Evolutionary conservation across 192 early-diverging fungal genomes (phyloP).

Genomic region (Coemansia sp.): DNA sequence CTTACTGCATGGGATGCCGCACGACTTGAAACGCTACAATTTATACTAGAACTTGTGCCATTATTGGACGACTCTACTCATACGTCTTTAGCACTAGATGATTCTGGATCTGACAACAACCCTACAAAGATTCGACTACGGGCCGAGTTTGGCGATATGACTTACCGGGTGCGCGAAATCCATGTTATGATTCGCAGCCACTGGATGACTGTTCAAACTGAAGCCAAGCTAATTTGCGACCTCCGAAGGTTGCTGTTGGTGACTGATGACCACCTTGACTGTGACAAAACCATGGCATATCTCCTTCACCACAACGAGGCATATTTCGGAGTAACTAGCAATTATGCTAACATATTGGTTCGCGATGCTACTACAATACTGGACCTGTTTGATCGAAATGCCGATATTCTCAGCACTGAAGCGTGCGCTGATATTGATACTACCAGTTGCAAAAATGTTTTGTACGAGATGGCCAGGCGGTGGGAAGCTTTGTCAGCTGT

Average conservation of each 20-base stretch:
- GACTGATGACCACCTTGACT: not conserved
- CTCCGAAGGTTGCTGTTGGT: slow-evolving; percentile 4
- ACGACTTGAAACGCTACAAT: slow-evolving; percentile 28
- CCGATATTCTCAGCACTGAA: not conserved
- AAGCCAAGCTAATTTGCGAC: slow-evolving; percentile 8
- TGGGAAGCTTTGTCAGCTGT: slow-evolving; percentile 15
- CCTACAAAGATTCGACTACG: slow-evolving; percentile 22
- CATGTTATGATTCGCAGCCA: slow-evolving; percentile 5
- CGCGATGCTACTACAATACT: slow-evolving; percentile 14
- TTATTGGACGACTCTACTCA: slow-evolving; percentile 3
- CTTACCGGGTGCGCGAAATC: slow-evolving; percentile 18
- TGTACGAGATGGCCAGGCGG: slow-evolving; percentile 8
- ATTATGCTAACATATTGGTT: not conserved
- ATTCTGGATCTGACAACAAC: slow-evolving; percentile 4
- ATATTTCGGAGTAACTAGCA: slow-evolving; percentile 28
- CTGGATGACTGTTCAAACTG: slow-evolving; percentile 1
- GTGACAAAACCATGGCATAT: not conserved
- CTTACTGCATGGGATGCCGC: slow-evolving; percentile 28
- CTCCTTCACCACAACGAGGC: slow-evolving; percentile 19
- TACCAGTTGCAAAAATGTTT: slow-evolving; percentile 7
- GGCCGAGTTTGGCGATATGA: slow-evolving; percentile 47
- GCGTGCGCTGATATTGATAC: not conserved
- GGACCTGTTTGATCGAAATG: slow-evolving; percentile 9
- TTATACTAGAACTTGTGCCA: slow-evolving; percentile 27
- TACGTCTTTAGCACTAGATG: not conserved